These are phyloP conservation scores for Cinchona pubescens DNA, from an alignment of 257 asterid genomes.

Conservation along the genomic window DNA sequence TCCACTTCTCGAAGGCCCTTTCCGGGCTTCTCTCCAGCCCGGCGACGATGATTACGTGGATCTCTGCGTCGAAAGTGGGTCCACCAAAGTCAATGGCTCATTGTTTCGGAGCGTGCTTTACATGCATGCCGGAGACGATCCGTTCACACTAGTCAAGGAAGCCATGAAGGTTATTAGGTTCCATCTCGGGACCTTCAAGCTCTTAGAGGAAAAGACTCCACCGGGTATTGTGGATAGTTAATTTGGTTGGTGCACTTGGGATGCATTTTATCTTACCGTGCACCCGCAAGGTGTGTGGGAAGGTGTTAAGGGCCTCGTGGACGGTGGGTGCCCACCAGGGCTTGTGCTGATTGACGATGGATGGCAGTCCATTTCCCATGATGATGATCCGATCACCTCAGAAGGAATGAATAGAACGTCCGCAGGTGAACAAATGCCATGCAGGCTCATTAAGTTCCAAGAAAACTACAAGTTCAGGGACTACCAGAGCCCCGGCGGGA, in stretches of 20 bases:
- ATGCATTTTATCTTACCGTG: slow-evolving; percentile 82
- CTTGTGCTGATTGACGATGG: slow-evolving; percentile 87
- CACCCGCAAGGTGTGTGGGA: slow-evolving; percentile 88
- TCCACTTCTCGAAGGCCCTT: slow-evolving; percentile 68
- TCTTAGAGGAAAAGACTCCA: slow-evolving; percentile 79
- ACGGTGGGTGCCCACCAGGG: slow-evolving; percentile 96
- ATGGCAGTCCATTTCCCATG: slow-evolving; percentile 94
- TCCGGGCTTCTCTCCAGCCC: slow-evolving; percentile 79
- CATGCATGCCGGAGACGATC: slow-evolving; percentile 77
- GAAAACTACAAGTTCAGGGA: slow-evolving; percentile 84
- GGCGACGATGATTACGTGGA: slow-evolving; percentile 57
- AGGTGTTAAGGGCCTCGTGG: slow-evolving; percentile 75
- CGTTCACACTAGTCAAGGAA: slow-evolving; percentile 66
- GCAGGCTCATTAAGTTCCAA: slow-evolving; percentile 66
- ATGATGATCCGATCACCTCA: slow-evolving; percentile 65
- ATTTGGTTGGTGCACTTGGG: slow-evolving; percentile 99
- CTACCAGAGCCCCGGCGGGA: slow-evolving; percentile 48
- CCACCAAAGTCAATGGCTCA: slow-evolving; percentile 47
- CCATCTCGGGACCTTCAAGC: slow-evolving; percentile 72
- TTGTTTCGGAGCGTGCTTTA: slow-evolving; percentile 58
- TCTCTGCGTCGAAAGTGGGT: slow-evolving; percentile 76
- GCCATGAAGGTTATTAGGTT: slow-evolving; percentile 69
- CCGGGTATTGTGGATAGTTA: slow-evolving; percentile 94
- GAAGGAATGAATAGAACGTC: slow-evolving; percentile 85
- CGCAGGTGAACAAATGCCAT: slow-evolving; percentile 97